A percentile compares a stretch with the other conserved stretches of the same genome.
Evolutionary conservation across 1,284 basidiomycete genomes (phyloP).

Genomic region (Melampsora medusae): DNA sequence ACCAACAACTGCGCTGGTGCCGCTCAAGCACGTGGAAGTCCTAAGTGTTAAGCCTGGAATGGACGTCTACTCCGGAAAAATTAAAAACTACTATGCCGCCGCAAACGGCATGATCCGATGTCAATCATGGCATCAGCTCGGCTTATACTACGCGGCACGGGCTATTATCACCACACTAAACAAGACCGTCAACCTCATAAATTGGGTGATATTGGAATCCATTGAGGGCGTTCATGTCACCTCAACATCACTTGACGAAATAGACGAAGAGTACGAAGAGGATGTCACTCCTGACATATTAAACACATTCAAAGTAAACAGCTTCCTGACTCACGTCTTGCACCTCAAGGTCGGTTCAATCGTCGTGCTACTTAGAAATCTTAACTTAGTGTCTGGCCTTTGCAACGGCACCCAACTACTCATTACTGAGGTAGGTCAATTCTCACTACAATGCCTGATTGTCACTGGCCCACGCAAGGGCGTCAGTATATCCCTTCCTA

Average conservation of each 20-base stretch:
- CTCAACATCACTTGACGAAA: background rate
- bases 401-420: background rate
- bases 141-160: no score
- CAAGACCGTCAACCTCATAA: no score
- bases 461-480: background rate
- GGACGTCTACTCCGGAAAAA: no score
- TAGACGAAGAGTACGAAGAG: background rate
- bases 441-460: background rate
- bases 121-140: no score
- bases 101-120: no score
- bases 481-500: background rate
- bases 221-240: no score
- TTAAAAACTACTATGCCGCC: no score
- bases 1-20: no score
- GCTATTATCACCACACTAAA: no score
- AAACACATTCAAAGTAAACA: background rate
- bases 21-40: no score
- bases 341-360: background rate
- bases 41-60: no score
- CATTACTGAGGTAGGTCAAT: background rate
- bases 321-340: background rate
- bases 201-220: no score
- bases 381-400: background rate
- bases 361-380: background rate
- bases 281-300: background rate